A percentile compares a stretch with the other conserved stretches of the same genome.
Conservation (phyloP, 768 basidiomycete genomes). For the Clathrus columnatus region DNA sequence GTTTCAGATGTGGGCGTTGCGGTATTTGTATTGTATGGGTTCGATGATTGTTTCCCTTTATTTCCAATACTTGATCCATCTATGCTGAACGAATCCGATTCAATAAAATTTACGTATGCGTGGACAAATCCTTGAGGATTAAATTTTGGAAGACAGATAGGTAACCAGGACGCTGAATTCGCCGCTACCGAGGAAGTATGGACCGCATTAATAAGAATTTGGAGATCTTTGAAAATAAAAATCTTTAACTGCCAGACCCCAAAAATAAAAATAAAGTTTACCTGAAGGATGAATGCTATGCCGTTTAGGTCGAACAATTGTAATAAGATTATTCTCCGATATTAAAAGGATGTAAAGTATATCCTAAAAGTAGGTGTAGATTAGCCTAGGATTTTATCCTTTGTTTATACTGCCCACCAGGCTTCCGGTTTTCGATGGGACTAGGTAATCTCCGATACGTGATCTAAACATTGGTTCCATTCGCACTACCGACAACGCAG, state of each 20-base stretch:
- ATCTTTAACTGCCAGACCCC: neutral
- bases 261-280: slow-evolving; percentile 21
- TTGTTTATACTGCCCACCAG: slow-evolving; percentile 10
- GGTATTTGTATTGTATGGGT: neutral
- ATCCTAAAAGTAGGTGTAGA: slow-evolving; percentile 42
- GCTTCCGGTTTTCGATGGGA: slow-evolving; percentile 78
- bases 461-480: slow-evolving; percentile 62
- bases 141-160: slow-evolving; percentile 92
- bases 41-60: neutral
- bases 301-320: slow-evolving; percentile 80
- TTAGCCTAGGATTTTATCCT: neutral
- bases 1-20: neutral
- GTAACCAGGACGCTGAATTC: slow-evolving; percentile 85
- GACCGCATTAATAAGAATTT: slow-evolving; percentile 87
- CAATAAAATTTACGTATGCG: slow-evolving; percentile 71
- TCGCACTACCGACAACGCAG: slow-evolving; percentile 59
- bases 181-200: slow-evolving; percentile 74
- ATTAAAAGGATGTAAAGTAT: slow-evolving; percentile 88
- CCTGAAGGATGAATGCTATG: slow-evolving; percentile 94
- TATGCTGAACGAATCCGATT: neutral
- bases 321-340: slow-evolving; percentile 68
- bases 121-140: slow-evolving; percentile 85
- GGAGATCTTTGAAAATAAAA: slow-evolving; percentile 56
- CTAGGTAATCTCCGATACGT: slow-evolving; percentile 69
- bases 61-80: neutral